Evolutionary conservation across 306 rosid genomes (phyloP).

Genomic region (Mimosa bimucronata): DNA sequence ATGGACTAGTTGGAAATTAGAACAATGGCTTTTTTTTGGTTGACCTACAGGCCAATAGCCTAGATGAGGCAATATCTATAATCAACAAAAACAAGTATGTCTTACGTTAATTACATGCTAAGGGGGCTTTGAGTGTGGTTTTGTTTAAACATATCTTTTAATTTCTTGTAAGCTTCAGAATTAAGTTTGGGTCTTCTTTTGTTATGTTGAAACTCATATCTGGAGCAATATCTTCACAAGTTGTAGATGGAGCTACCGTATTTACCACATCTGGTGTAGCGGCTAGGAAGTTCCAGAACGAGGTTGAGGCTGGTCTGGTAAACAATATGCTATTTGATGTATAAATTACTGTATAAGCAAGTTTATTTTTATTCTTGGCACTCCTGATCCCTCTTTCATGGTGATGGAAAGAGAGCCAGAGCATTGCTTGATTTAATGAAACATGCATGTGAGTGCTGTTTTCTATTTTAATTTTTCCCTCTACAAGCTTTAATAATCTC

Average conservation of each 20-base stretch:
- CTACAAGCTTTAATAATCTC: not conserved
- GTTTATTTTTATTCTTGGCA: not conserved
- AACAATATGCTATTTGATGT: conserved; percentile 28
- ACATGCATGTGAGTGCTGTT: not conserved
- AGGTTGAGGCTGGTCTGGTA: conserved; percentile 64
- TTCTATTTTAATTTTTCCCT: not conserved
- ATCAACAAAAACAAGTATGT: conserved; percentile 66
- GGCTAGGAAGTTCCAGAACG: conserved; percentile 66
- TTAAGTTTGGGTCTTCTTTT: not conserved
- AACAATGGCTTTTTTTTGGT: conserved; percentile 25
- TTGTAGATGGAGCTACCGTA: conserved; percentile 57
- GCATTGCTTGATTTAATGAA: conserved; percentile 16
- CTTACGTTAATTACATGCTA: not conserved
- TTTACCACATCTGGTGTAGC: conserved; percentile 59
- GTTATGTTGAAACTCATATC: conserved; percentile 7
- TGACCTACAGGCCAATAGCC: conserved; percentile 58
- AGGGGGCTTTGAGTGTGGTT: conserved; percentile 9
- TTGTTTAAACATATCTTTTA: not conserved
- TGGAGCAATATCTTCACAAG: conserved; percentile 2
- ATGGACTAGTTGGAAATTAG: conserved; percentile 21
- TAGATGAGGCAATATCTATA: conserved; percentile 71
- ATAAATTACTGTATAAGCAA: too few relatives aligned
- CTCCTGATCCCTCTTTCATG: not conserved
- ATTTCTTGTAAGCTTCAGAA: conserved; percentile 4
- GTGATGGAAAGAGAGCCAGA: conserved; percentile 10